A percentile compares a stretch with the other conserved stretches of the same genome.
phyloP scores from a whole-genome alignment of 495 filamentous ascomycete species.

The Xylaria palmicola region DNA sequence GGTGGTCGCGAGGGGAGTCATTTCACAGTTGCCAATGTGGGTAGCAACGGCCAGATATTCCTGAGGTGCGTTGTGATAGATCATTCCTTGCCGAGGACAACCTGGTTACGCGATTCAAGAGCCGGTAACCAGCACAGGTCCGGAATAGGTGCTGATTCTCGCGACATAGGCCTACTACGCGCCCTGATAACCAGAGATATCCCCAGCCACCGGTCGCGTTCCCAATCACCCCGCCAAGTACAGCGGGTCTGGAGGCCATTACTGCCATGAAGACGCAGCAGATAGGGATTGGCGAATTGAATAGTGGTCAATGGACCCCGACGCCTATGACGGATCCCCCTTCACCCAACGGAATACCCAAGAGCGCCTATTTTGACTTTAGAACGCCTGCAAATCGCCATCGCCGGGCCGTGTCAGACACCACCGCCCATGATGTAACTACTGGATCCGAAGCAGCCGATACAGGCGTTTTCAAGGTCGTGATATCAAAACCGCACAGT shows the following conservation, averaged over 20 bases:
- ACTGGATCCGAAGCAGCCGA: constrained; percentile 51
- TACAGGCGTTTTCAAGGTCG: constrained; percentile 72
- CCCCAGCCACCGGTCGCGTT: constrained; percentile 60
- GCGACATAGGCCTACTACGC: constrained; percentile 55
- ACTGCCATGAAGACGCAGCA: constrained; percentile 29
- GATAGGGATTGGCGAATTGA: constrained; percentile 45
- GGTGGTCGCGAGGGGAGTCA: constrained; percentile 66
- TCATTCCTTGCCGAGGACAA: not conserved
- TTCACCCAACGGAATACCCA: constrained; percentile 29
- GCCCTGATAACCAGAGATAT: constrained; percentile 56
- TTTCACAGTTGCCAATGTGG: constrained; percentile 92
- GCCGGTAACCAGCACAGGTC: not conserved
- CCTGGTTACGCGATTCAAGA: not conserved
- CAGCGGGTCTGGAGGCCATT: constrained; percentile 51
- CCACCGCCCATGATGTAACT: constrained; percentile 45
- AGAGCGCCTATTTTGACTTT: constrained; percentile 29
- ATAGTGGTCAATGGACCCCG: constrained; percentile 40
- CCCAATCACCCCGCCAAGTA: constrained; percentile 56
- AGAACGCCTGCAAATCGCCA: constrained; percentile 30
- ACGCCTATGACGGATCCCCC: constrained; percentile 32
- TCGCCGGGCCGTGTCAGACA: constrained; percentile 51
- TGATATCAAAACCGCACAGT: constrained; percentile 73
- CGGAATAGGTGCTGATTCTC: constrained; percentile 9
- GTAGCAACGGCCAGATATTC: constrained; percentile 90
- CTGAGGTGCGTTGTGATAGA: constrained; percentile 66